Conservation (phyloP, 2,329 filamentous ascomycete species). For the Chaetoscypha palmicola region DNA sequence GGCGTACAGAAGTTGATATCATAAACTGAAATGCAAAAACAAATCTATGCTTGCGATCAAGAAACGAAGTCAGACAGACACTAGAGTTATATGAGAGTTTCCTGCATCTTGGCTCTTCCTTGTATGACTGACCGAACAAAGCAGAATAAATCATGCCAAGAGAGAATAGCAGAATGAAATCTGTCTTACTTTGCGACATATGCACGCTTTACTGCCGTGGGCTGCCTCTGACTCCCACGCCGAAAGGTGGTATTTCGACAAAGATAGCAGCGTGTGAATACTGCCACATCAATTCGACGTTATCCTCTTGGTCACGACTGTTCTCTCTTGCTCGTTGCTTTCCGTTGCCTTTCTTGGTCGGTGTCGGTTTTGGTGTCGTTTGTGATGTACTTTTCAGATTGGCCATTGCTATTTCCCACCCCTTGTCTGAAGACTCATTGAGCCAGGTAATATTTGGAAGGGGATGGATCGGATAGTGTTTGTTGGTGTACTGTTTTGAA, state of each 20-base stretch:
- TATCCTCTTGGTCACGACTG: not conserved
- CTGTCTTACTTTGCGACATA: not conserved
- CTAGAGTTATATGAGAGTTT: too few relatives aligned
- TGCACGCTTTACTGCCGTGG: not conserved
- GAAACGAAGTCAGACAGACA: too few relatives aligned
- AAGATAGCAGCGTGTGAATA: conserved; percentile 16
- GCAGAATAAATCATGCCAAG: too few relatives aligned
- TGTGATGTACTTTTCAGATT: conserved; percentile 4
- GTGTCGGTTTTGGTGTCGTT: not conserved
- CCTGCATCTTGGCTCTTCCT: too few relatives aligned
- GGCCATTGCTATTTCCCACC: conserved; percentile 13
- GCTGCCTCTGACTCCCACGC: not conserved
- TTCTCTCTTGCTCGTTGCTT: not conserved
- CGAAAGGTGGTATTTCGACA: conserved; percentile 9
- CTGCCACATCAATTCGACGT: conserved; percentile 10
- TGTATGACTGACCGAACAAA: too few relatives aligned
- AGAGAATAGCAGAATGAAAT: not conserved
- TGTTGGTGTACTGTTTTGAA: conserved; percentile 5
- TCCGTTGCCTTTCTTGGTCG: not conserved
- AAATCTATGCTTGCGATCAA: too few relatives aligned
- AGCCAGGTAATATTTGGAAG: conserved; percentile 9
- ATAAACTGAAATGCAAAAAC: too few relatives aligned
- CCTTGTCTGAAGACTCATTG: conserved; percentile 7
- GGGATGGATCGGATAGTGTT: conserved; percentile 9
- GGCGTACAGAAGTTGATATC: too few relatives aligned